A percentile compares a stretch with the other conserved stretches of the same genome.
These are phyloP conservation scores for Globisporangium nodosum DNA, from an alignment of 352 stramenopile genomes.

Conservation along the genomic window DNA sequence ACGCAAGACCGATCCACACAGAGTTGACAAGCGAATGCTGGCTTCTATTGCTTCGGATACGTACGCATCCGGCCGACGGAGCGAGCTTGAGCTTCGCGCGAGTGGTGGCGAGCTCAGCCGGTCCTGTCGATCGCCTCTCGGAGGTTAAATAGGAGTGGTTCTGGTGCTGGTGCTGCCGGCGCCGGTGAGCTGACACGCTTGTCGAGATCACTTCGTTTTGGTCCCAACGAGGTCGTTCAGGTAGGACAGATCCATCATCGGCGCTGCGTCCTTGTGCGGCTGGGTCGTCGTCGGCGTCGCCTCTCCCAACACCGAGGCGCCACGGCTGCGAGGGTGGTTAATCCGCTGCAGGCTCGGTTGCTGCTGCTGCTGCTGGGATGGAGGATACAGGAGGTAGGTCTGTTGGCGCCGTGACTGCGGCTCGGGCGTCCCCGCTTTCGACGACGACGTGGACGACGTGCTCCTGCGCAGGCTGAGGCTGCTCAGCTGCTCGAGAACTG, in stretches of 20 bases:
- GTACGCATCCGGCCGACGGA: too few species aligned
- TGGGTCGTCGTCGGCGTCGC: slow-evolving; percentile 3
- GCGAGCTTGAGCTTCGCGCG: neutral
- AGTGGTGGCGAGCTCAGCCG: too few species aligned
- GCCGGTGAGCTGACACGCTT: neutral
- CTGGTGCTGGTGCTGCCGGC: neutral
- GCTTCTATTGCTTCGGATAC: too few species aligned
- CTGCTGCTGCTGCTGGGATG: slow-evolving; percentile 15
- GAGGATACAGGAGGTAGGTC: neutral
- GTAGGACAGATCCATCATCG: slow-evolving; percentile 44
- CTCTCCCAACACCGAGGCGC: slow-evolving; percentile 3
- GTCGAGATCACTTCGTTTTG: slow-evolving; percentile 3
- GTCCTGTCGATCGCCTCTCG: neutral
- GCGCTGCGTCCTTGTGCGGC: slow-evolving; percentile 14
- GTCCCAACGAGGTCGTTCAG: slow-evolving; percentile 30
- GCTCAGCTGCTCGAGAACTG: slow-evolving; percentile 8
- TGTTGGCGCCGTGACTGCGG: neutral
- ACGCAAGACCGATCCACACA: too few species aligned
- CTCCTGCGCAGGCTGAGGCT: slow-evolving; percentile 9
- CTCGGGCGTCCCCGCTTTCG: neutral
- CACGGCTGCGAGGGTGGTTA: slow-evolving; percentile 9
- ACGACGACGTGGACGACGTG: neutral
- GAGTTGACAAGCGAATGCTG: too few species aligned
- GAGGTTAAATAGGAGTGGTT: neutral
- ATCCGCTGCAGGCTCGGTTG: slow-evolving; percentile 10